Evolutionary conservation across 371 early-diverging fungal species (phyloP), one percentile per base, ranked within the genome.

Genomic region (Ecytonucleospora hepatopenaei): DNA sequence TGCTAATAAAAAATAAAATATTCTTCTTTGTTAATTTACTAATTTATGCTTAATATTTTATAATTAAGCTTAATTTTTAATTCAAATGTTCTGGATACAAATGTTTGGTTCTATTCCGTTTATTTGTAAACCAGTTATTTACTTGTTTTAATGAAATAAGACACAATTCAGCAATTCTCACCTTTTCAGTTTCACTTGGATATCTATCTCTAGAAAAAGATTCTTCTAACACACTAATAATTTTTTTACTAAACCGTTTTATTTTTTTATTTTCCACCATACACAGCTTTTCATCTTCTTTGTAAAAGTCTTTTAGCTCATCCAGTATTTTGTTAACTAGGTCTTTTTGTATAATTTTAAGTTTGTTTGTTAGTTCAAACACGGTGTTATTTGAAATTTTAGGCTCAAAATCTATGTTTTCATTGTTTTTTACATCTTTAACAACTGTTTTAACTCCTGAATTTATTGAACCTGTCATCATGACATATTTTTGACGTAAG

Each of bases 1-100:
- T 76, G 90, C 94, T 34, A 84, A 85, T 24, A 82, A 85, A 75
- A 85, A 84, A 59, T 79, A 81, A 47, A n/a, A n/a, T n/a, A n/a
- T n/a, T n/a, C n/a, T 89, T 90, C n/a, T 21, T 88, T 88, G 77
- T 83, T 30, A 21, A 40, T 54, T 27, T 46, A 64, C 17, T 58
- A 40, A 58, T n/a, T 23, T 21, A 17, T 21, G n/a, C n/a, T n/a
- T n/a, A n/a, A n/a, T n/a, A n/a, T n/a, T n/a, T n/a, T n/a, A n/a
- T n/a, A n/a, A n/a, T n/a, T n/a, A n/a, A n/a, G n/a, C n/a, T 8
- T 40, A 40, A 40, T n/a, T 40, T 12, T 40, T 40, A 8, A 40
- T 40, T 12, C n/a, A n/a, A n/a, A 40, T 40, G 40, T 40, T 40
- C n/a, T n/a, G 8, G 40, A n/a, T n/a, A n/a, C n/a, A n/a, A 40